Base-by-base conservation (phyloP, 2,329 filamentous ascomycete species). In the Akanthomyces dipterigenus region DNA sequence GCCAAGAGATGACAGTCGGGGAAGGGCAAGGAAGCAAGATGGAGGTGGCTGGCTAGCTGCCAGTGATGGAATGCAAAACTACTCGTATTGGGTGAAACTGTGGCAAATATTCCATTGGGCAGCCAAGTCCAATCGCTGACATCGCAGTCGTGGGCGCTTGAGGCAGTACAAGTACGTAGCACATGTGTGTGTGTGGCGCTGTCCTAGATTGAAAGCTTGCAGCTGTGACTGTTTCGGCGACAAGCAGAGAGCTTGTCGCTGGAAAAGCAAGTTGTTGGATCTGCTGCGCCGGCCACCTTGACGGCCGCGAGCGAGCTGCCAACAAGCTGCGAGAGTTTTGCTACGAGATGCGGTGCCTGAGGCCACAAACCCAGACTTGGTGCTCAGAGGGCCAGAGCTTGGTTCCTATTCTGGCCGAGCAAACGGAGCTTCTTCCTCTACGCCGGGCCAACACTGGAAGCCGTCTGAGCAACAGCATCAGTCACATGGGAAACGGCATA, bases 351-450 rank as follows among this genome's bases (percentile, higher is more conserved):
- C 14, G 40, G 7, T 56, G 54, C 54, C 54, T 56, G 54, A 56
- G 40, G 54, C 54, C 3, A 3, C 42, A 46, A 55, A 28, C 38
- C 24, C 24, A 51, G 18, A 34, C 20, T n/a, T 51, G 9, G 28
- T n/a, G 1, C 24, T 16, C 14, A 34, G 26, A 45, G 16, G 43
- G 22, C 14, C 26, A 31, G 26, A 49, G 46, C 46, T 49, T 43
- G 28, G 53, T 55, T 45, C 53, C 51, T 55, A 55, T 43, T 55
- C 38, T 55, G 36, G 51, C 51, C 53, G 53, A 55, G 12, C 53
- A 11, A 16, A 31, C n/a, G 16, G 38, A 42, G 51, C 36, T 22
- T 43, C 14, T 14, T 31, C 14, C 12, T 24, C 31, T 51, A 28
- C 20, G 9, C 24, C 53, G 53, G 53, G 53, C 40, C 26, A 55